Evolutionary conservation across 2,329 filamentous ascomycete species (phyloP).

Genomic region (Fusarium concolor): DNA sequence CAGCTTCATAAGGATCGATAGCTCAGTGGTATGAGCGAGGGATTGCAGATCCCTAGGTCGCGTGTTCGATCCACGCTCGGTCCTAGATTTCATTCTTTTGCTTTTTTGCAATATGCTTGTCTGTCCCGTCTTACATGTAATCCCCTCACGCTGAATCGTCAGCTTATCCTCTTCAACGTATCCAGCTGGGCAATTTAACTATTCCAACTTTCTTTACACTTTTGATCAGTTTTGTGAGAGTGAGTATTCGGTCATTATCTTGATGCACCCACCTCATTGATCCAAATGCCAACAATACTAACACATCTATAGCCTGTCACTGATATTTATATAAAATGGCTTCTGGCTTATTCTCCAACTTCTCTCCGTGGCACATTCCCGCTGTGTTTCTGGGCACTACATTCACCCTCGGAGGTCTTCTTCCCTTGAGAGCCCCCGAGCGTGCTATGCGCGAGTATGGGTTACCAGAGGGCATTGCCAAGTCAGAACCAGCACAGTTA

Average conservation of each 20-base stretch:
- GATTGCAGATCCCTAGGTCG: constrained; percentile 44
- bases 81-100: constrained; percentile 25
- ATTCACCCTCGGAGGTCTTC: constrained; percentile 49
- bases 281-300: not conserved
- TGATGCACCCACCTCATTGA: not conserved
- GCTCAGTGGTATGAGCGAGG: constrained; percentile 44
- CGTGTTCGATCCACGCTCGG: constrained; percentile 44
- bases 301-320: not conserved
- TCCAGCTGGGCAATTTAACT: not conserved
- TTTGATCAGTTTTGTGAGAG: too few species aligned
- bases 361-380: constrained; percentile 44
- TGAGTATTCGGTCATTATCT: not conserved
- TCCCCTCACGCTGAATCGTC: not conserved
- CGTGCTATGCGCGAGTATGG: constrained; percentile 51
- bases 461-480: constrained; percentile 48
- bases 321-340: constrained; percentile 12
- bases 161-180: not conserved
- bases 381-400: constrained; percentile 47
- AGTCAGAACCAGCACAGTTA: constrained; percentile 47
- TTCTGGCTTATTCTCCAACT: constrained; percentile 23
- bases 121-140: not conserved
- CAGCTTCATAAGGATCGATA: constrained; percentile 36
- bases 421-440: constrained; percentile 49
- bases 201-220: not conserved
- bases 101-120: not conserved